Evolutionary conservation across 1,284 basidiomycete genomes (phyloP), one percentile per base, ranked within the genome.

Genomic region (Boletus chippewaensis): DNA sequence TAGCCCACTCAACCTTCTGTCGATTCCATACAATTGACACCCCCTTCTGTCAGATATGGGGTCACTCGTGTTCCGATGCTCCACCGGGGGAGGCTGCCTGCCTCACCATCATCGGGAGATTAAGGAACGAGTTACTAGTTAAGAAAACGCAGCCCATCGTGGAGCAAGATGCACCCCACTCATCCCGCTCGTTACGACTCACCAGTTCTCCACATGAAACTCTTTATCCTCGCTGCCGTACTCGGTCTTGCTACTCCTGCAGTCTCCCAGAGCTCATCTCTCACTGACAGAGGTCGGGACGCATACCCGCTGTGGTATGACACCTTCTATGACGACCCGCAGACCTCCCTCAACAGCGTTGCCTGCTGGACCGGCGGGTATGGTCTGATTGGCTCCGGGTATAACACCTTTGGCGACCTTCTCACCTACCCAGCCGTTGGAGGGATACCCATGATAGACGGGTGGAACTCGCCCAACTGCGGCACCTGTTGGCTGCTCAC

Each of bases 341-440:
- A 46, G 1, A 52, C 49, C n/a, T 66, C 70, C 22, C 66, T 80
- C 38, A 24, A 42, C 54, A 63, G 45, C 18, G 72, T 77, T 51
- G 69, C 75, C 18, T 81, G 79, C 63, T 79, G 77, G 2, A 71
- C 74, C 53, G 78, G 76, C 7, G 48, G 55, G 40, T 24, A 60
- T 32, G 67, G 65, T 39, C 67, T 81, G 20, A 35, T 71, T 41
- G 71, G 70, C 24, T 60, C 61, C 18, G 71, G 71, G 15, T 78
- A 64, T 59, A 63, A 61, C 12, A 77, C 70, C 34, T 74, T 79
- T 54, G 63, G 62, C 16, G 63, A 68, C 20, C 64, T 82, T 29
- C 76, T 76, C 20, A 65, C 57, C 49, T 81, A 75, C 65, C 78
- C 79, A 8, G 60, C 68, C 62, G 73, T 81, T 59, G 79, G 76